Percentiles rank a stretch among this genome's conserved stretches.
Conservation (phyloP, 129 eudicot genomes). For the Centella asiatica region DNA sequence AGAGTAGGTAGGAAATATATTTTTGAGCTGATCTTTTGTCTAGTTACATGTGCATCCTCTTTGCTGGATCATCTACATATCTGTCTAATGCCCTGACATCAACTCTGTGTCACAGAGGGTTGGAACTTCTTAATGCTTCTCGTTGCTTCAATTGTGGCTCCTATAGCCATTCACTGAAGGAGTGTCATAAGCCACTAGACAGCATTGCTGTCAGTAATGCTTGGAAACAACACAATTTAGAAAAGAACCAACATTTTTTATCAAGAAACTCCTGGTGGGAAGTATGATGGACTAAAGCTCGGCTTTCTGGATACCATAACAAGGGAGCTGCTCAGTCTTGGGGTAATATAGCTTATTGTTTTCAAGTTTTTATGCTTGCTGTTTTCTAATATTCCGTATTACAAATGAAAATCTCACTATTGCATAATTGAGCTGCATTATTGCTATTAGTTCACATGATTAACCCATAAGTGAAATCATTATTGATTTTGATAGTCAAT, state of each 20-base stretch:
- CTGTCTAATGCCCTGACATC: not conserved
- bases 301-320: conserved; percentile 79
- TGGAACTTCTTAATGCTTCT: conserved; percentile 46
- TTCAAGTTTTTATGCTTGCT: not conserved
- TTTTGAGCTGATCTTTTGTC: not conserved
- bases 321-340: conserved; percentile 58
- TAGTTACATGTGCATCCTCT: not conserved
- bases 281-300: conserved; percentile 81
- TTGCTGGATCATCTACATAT: not conserved
- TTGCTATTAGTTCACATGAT: too few relatives aligned
- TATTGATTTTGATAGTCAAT: too few relatives aligned
- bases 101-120: conserved; percentile 23
- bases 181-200: conserved; percentile 86
- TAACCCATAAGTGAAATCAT: too few relatives aligned
- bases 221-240: conserved; percentile 57
- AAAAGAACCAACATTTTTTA: conserved; percentile 63
- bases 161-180: conserved; percentile 72
- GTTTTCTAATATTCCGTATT: not conserved
- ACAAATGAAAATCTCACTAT: not conserved
- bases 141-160: conserved; percentile 96
- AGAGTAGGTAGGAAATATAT: conserved; percentile 38
- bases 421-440: not conserved
- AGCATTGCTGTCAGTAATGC: conserved; percentile 67
- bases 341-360: conserved; percentile 34
- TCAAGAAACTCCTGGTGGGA: conserved; percentile 70